Evolutionary conservation across 73 alveolate species (phyloP), one percentile per base, ranked within the genome.

Genomic region (Tetrahymena elliotti): DNA sequence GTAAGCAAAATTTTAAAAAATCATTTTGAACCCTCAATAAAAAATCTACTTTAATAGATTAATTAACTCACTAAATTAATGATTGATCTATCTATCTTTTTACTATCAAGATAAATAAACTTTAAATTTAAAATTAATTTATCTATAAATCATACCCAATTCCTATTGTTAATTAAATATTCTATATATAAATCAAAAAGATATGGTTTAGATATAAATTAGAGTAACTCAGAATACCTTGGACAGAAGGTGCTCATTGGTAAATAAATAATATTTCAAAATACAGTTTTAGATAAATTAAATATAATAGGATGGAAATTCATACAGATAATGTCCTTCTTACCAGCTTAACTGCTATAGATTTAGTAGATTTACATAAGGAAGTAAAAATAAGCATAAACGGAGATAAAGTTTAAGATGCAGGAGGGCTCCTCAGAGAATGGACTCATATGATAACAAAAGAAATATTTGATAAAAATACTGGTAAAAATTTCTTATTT

Each of bases 351-450:
- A 95, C 22, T 92, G 41, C 33, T n/a, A 92, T 40, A 20, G 93
- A 68, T 83, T 40, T 38, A 83, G 95, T 54, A 27, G 96, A 47
- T 95, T 39, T 96, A 52, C 96, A 95, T 47, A 96, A 94, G 13
- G 98, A 96, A 93, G 83, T 96, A 9, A 95, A 96, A 93, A 96
- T 96, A 13, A 53, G 93, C 9, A 95, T 96, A 93, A 35, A 53
- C 9, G 98, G 97, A 83, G 98, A 94, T 88, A 84, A 38, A 38
- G 98, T 96, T 3, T 40, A 94, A 35, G 98, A 96, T 96, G 98
- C 98, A 24, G 98, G 98, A 95, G 98, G 98, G 10, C 54, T 96
- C 15, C 34, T 95, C 39, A 95, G 96, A 53, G 98, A 96, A 95
- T 96, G 98, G 98, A 39, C 88, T 18, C 93, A 94, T 33, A 36